phyloP scores from a whole-genome alignment of 805 yeast genomes.

The Tetrapisispora fleetii region DNA sequence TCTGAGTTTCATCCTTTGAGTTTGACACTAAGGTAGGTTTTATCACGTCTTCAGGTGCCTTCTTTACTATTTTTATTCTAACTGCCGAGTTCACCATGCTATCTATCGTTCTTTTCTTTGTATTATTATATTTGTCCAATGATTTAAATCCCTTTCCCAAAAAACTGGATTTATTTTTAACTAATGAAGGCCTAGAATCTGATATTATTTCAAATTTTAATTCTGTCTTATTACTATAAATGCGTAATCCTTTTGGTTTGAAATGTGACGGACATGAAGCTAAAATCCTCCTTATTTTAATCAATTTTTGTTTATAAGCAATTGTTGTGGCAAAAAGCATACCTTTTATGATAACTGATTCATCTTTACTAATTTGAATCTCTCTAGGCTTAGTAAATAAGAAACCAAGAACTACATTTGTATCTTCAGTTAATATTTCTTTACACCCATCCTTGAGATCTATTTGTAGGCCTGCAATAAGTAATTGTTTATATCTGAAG shows the following conservation, averaged over 20 bases:
- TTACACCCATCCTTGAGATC: conserved; percentile 15
- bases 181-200: background rate
- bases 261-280: background rate
- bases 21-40: background rate
- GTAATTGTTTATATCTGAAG: conserved; percentile 9
- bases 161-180: background rate
- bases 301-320: background rate
- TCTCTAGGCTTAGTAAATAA: conserved; percentile 7
- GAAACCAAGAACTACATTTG: conserved; percentile 11
- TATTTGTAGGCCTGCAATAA: conserved; percentile 10
- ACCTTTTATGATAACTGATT: background rate
- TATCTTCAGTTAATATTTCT: conserved; percentile 10
- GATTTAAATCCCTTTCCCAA: conserved; percentile 3
- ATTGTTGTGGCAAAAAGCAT: background rate
- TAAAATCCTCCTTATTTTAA: conserved; percentile 3
- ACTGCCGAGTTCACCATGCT: background rate
- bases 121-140: background rate
- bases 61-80: background rate
- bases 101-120: background rate
- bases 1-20: too few species aligned
- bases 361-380: conserved; percentile 5
- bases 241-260: background rate
- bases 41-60: background rate
- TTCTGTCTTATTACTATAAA: background rate
- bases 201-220: background rate